A percentile compares a stretch with the other conserved stretches of the same genome.
Conservation (phyloP, 306 rosid species). For the Quercus variabilis region DNA sequence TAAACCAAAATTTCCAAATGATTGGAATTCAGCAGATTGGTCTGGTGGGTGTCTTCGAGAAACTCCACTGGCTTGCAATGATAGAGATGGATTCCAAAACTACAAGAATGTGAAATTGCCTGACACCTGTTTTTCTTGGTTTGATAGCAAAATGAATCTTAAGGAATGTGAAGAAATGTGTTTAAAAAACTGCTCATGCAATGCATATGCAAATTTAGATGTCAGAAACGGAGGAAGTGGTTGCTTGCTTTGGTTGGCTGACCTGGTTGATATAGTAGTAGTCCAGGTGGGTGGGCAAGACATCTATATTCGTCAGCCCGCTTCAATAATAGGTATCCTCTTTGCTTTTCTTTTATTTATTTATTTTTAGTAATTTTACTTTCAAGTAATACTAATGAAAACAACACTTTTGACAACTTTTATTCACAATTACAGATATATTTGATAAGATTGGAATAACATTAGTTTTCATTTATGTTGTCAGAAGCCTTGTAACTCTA, state of each 20-base stretch:
- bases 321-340: too few relatives aligned
- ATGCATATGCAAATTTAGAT: constrained; percentile 24
- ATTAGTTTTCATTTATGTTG: too few relatives aligned
- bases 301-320: too few relatives aligned
- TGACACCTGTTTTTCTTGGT: constrained; percentile 27
- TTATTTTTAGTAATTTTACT: too few relatives aligned
- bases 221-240: constrained; percentile 27
- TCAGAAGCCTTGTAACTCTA: too few relatives aligned
- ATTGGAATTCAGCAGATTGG: neutral
- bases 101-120: constrained; percentile 15
- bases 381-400: too few relatives aligned
- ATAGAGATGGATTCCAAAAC: constrained; percentile 6
- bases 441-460: too few relatives aligned
- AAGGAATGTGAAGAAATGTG: constrained; percentile 29
- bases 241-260: constrained; percentile 31
- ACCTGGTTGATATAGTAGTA: constrained; percentile 28
- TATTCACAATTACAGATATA: too few relatives aligned
- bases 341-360: too few relatives aligned
- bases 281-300: constrained; percentile 29
- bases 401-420: too few relatives aligned
- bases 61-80: constrained; percentile 3
- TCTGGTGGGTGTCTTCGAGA: constrained; percentile 21
- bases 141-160: neutral
- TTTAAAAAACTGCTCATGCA: constrained; percentile 27
- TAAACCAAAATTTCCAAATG: neutral